A percentile compares a stretch with the other conserved stretches of the same genome.
Conservation (phyloP, 2,329 filamentous ascomycete genomes). For the Neoascochyta sp. region DNA sequence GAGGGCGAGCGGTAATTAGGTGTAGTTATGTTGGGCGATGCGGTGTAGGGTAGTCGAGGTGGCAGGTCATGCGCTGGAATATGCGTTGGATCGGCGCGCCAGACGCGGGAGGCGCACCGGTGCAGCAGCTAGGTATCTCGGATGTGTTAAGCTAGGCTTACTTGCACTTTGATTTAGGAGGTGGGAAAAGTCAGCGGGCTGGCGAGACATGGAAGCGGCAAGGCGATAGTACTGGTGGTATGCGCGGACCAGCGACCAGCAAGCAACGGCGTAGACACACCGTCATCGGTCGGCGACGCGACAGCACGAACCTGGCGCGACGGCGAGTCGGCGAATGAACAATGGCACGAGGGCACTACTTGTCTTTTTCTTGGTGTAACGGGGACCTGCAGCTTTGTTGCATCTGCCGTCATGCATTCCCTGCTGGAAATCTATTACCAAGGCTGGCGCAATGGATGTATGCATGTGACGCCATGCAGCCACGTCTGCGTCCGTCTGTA, state of each 20-base stretch:
- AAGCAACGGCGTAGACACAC: too few relatives aligned
- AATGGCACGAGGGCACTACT: not conserved
- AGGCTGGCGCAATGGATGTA: not conserved
- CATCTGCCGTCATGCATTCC: constrained; percentile 1
- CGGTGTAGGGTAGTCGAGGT: constrained; percentile 10
- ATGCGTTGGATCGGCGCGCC: constrained; percentile 8
- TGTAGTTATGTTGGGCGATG: constrained; percentile 9
- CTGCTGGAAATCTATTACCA: constrained; percentile 3
- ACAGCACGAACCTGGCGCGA: constrained; percentile 4
- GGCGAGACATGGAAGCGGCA: constrained; percentile 6
- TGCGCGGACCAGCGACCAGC: constrained; percentile 4
- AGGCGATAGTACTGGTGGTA: constrained; percentile 7
- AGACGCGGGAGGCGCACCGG: constrained; percentile 19
- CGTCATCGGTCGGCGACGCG: constrained; percentile 15
- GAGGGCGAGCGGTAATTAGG: constrained; percentile 4
- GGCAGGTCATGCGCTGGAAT: constrained; percentile 18
- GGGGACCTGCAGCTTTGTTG: constrained; percentile 4
- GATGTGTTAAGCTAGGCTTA: too few relatives aligned
- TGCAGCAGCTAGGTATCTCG: constrained; percentile 10
- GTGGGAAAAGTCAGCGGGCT: constrained; percentile 2
- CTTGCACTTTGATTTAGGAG: too few relatives aligned
- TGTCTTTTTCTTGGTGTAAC: not conserved
- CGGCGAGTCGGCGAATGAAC: constrained; percentile 2
- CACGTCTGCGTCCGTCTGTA: not conserved
- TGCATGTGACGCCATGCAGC: not conserved